Evolutionary conservation across 441 rosid genomes (phyloP), one percentile per base, ranked within the genome.

Genomic region (Manihot esculenta): DNA sequence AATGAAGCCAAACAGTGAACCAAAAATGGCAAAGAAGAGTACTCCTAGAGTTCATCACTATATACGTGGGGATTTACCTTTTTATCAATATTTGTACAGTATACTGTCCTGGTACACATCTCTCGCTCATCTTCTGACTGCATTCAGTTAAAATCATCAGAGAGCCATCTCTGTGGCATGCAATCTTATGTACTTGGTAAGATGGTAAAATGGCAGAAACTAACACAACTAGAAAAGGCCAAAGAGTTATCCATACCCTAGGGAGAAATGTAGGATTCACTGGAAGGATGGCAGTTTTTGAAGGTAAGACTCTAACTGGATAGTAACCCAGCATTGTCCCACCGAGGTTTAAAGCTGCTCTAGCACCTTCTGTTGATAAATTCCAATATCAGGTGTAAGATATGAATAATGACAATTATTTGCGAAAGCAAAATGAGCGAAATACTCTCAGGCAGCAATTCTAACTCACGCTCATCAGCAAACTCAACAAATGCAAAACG

Each of bases 401-500:
- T 38, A 62, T 13, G 42, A 57, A 68, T 35, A 62, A 11, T 68
- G 53, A 57, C 18, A 59, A 49, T 54, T 23, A 17, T 57, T 18
- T 57, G 68, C 7, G 51, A 54, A 21, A 21, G 45, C 12, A 27
- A 14, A 42, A 56, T 23, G 9, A 5, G 9, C 5, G 13, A 18
- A 30, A 54, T 13, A 27, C 11, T 33, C 41, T 33, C 10, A 2
- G 2, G 11, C 61, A 66, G 44, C 48, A 68, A 51, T 55, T 55
- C 35, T 26, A 70, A 78, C 93, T 66, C 77, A 94, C 97, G 90
- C 84, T 92, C 96, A 70, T 92, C 93, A 68, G 92, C 87, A 81
- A 94, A 94, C 87, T 92, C 97, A 59, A 94, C 82, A 81, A 94
- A 94, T 54, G 99, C 99, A 83, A 94, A 94, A 14, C 97, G 92